Evolutionary conservation across 2,329 filamentous ascomycete genomes (phyloP), one percentile per base, ranked within the genome.

Genomic region (Claviceps digitariae): DNA sequence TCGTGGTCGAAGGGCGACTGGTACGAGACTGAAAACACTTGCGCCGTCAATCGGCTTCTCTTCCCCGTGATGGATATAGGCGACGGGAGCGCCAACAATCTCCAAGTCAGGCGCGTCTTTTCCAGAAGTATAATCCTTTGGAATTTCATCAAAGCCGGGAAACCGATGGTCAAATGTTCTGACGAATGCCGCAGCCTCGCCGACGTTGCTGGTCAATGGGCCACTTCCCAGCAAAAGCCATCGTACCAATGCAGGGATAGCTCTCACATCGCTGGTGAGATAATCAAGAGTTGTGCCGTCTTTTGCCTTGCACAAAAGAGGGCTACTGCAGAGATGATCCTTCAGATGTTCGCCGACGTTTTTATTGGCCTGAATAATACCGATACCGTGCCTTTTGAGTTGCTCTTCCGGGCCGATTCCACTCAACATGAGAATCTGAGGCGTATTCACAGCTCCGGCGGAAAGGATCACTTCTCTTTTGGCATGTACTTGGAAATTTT

Each of bases 331-430:
- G 15, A 59, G 52, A n/a, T 62, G 63, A 52, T 64, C 63, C 56
- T 59, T 58, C 31, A 63, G 50, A 64, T 83, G 82, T 29, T 69
- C 73, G 27, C 82, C 82, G 13, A 86, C 81, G 44, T 80, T 81
- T 0, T 79, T 80, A 2, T 81, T 71, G 60, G 84, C 72, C 2
- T 69, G 66, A 38, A 82, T 61, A 5, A 80, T 69, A 23, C 41
- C 8, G 36, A 55, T 52, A 13, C 50, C 51, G 31, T 55, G 53
- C 41, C 36, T 48, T 27, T 36, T 34, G 29, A 55, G 47, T 15
- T 55, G 43, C 21, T 48, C 50, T 5, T 46, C 50, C 4, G 54
- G 54, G 5, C 51, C 51, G 13, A 55, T 55, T 15, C 51, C 54
- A 17, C 54, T 55, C 8, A 55, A 43, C 51, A 53, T 50, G 27